Evolutionary conservation across 345 rosid genomes (phyloP), one percentile per base, ranked within the genome.

Genomic region (Orychophragmus violaceus): DNA sequence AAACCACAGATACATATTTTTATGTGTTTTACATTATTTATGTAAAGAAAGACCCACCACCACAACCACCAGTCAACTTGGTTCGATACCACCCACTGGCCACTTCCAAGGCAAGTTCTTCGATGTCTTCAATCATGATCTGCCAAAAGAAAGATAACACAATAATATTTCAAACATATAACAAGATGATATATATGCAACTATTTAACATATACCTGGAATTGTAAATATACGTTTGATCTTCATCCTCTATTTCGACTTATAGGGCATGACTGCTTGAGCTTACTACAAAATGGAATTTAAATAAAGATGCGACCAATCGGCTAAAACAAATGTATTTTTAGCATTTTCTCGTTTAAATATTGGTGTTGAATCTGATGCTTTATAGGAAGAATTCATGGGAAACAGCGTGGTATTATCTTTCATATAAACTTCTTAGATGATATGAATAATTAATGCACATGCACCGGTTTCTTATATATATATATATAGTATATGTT

Each of bases 31-130:
- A n/a, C n/a, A 21, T 19, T 21, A 24, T 35, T 37, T 36, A 36
- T 36, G 7, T 37, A n/a, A 37, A 13, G 18, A 37, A 50, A 60
- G 25, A 27, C 25, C 51, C 22, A 45, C 51, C 25, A 45, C 60
- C 22, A 45, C 51, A 13, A 45, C 60, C 65, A 60, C 42, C 17
- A 28, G 67, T 60, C 61, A 50, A 69, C 59, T 60, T 60, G 60
- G 67, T 39, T 37, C 19, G 61, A 39, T 22, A 48, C 72, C 49
- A 46, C 50, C 61, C 29, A 28, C 41, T 28, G 19, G 36, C 46
- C 62, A 57, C 46, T 17, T 25, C 52, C 30, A 42, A 42, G 2
- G 36, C 36, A 3, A 16, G 7, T 45, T 45, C 21, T 45, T 57
- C 48, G 14, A 8, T 35, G 32, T 24, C 55, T 56, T 30, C 55